Base-by-base conservation (phyloP, 306 rosid genomes). In the Quercus parvula region DNA sequence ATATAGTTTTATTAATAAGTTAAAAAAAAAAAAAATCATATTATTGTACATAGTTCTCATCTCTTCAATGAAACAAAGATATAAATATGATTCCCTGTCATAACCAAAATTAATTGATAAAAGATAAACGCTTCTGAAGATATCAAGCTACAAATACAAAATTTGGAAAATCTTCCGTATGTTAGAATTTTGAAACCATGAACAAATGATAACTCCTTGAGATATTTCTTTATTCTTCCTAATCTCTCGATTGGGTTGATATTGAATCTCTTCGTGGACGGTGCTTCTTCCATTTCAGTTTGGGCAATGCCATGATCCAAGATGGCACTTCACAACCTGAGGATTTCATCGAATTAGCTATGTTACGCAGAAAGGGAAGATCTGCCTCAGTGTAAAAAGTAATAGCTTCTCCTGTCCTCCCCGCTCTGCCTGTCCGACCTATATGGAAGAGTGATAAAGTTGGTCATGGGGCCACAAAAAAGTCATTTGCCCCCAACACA, bases 341-440 rank as follows among this genome's bases (percentile, higher is more conserved):
- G 0, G 94, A 75, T 55, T 89, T 76, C 97, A 95, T 95, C 55
- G 85, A 88, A 79, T 93, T 95, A 41, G 99, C 96, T 68, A 95
- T 82, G 73, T 91, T 95, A 74, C 94, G 82, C 75, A 95, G 81
- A 79, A 87, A 91, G 11, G 96, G 96, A 61, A 93, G 84, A 79
- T 93, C 98, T 11, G 87, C 94, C 80, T 93, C 96, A 11, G 99
- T 87, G 86, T 90, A 95, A 77, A 91, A 87, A 46, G 99, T 95
- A 69, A 93, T 88, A 3, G 99, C 98, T 87, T 91, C 93, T 33
- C 99, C 99, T 10, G 79, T 84, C 85, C 98, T 91, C 79, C 98
- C 99, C 10, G 99, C 99, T 90, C 99, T 83, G 68, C 99, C 99
- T 68, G 97, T 86, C 19, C 96, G 99, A 81, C 99, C 99, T 95